Conservation (phyloP, 345 rosid genomes). For the Murraya koenigii region DNA sequence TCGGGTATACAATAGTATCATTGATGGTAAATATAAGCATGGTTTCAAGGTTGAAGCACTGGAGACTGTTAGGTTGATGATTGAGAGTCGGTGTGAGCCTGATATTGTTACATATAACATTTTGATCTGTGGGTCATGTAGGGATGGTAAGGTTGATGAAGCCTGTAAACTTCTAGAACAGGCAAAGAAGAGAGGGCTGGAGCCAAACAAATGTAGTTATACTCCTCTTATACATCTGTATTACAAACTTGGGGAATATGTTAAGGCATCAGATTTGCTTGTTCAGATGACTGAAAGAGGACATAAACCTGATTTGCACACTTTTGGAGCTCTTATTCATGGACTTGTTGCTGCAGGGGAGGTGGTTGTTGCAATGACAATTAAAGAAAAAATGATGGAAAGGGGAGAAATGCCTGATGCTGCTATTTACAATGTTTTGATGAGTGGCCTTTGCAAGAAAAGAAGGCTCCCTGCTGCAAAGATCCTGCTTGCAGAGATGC, state of each 20-base stretch:
- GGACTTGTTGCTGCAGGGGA: constrained; percentile 67
- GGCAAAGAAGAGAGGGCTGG: constrained; percentile 51
- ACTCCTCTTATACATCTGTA: constrained; percentile 58
- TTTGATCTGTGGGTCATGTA: constrained; percentile 57
- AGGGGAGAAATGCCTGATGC: constrained; percentile 76
- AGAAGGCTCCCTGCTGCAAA: constrained; percentile 63
- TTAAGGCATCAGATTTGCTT: constrained; percentile 51
- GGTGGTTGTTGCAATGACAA: constrained; percentile 59
- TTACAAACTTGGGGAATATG: constrained; percentile 46
- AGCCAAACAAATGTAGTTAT: constrained; percentile 46
- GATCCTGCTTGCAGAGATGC: constrained; percentile 71
- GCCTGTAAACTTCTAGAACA: constrained; percentile 60
- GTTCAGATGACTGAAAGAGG: constrained; percentile 74
- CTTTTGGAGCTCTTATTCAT: constrained; percentile 74
- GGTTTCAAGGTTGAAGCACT: constrained; percentile 35
- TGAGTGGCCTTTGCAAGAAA: constrained; percentile 79
- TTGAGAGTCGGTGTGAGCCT: constrained; percentile 53
- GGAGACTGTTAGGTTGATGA: constrained; percentile 51
- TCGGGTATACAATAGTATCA: constrained; percentile 48
- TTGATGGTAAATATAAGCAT: constrained; percentile 55
- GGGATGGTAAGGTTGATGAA: constrained; percentile 44
- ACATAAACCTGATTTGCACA: constrained; percentile 60
- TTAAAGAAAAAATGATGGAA: constrained; percentile 52
- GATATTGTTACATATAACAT: constrained; percentile 66
- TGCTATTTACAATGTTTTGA: constrained; percentile 72